Evolutionary conservation across 176 grass and related monocot genomes (phyloP), one percentile per base, ranked within the genome.

Genomic region (Avena insularis): DNA sequence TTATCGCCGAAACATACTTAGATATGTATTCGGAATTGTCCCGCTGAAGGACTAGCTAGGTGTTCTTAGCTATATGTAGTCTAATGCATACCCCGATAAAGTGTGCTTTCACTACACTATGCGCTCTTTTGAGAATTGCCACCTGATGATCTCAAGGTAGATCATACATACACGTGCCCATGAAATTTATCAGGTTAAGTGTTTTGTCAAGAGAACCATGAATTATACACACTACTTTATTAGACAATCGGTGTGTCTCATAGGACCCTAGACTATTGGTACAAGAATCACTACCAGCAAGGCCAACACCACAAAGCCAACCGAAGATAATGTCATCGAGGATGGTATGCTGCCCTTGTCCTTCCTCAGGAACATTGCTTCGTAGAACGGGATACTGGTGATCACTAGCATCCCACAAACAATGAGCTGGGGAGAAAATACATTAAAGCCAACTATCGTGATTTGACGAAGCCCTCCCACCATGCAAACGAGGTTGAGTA

Each of bases 331-430:
- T 56, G 91, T 89, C 19, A 93, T 82, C 5, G 87, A 63, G 20
- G 79, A 82, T 46, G 90, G 88, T 63, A 95, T 88, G 54, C 89
- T 90, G 2, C 92, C 95, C 55, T 84, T 85, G 25, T 95, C 92
- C 40, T 90, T 93, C 80, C 95, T 86, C 19, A 89, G 51, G 89
- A 97, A 91, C 77, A 94, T 83, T 59, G 92, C 95, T 86, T 93
- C 89, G 49, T 95, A 97, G 49, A 93, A 79, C 5, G 90, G 91
- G 49, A 94, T 67, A 82, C 88, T 93, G 17, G 81, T 71, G 15
- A 84, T 88, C 31, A 79, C 91, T 54, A 93, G 78, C 60, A 87
- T 29, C 15, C 76, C 91, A 29, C 89, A 97, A 16, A 95, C 43
- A 61, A 90, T 20, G 55, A 90, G 3, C 20, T 97, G 95, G 79